Evolutionary conservation across 495 filamentous ascomycete species (phyloP), one percentile per base, ranked within the genome.

Genomic region (Bryoglossum gracile): DNA sequence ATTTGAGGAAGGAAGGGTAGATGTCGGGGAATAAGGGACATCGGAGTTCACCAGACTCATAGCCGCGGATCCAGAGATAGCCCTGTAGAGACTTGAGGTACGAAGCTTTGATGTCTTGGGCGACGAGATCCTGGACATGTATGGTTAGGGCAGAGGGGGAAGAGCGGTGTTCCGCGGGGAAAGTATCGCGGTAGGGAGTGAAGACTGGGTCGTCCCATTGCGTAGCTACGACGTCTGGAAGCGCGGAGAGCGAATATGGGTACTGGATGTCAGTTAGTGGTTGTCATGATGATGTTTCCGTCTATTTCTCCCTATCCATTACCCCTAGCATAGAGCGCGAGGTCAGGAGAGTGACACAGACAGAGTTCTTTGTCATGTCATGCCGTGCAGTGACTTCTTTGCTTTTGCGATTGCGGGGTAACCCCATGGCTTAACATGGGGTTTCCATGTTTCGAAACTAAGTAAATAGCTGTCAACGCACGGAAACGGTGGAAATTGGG

Each of bases 81-180:
- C 84, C 83, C 67, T 87, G 84, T 44, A 87, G 74, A 52, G 75
- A 70, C 63, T 88, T 88, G 47, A 87, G 71, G 61, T 82, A 83
- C 24, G 77, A 63, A 44, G 78, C 64, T 63, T 88, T 88, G 45
- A 83, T 67, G 57, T 87, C 84, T 44, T 69, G 74, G 44, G 66
- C 64, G 54, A 81, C 80, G 47, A 87, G 75, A 51, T 84, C 79
- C 51, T 72, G 63, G 43, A 85, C 72, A 59, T 85, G 80, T 0
- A 72, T 63, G 35, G 69, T 55, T 39, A 87, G 65, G 24, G 71
- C 70, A 4, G 65, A 62, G 28, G 70, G 74, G 17, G 70, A 69
- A 34, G 58, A 57, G 53, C 68, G 67, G 58, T 76, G 68, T 48
- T 77, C 70, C n/a, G 65, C 63, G 2, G 84, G 84, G 60, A 87